Evolutionary conservation across 441 rosid species (phyloP).

Genomic region (California macrophylla): DNA sequence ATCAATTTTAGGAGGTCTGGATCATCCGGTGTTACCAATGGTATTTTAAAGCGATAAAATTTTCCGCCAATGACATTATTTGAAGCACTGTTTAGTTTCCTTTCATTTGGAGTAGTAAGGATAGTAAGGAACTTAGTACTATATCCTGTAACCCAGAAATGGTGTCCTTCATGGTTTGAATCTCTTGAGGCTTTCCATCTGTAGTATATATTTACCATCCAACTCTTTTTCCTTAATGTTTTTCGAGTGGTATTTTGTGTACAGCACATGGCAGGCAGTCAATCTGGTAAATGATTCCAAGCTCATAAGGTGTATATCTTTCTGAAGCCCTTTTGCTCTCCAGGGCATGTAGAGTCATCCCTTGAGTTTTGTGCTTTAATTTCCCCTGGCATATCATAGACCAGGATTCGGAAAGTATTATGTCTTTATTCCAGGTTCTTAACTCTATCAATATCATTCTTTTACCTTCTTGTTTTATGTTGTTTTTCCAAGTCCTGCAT

Average conservation of each 20-base stretch:
- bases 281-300: too few relatives aligned
- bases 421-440: background rate
- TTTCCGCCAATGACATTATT: background rate
- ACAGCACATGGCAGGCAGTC: background rate
- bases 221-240: background rate
- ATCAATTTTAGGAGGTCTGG: background rate
- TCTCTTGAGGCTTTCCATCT: background rate
- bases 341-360: background rate
- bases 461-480: background rate
- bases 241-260: background rate
- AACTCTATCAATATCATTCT: background rate
- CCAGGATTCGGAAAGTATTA: background rate
- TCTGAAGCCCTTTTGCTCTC: background rate
- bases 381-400: background rate
- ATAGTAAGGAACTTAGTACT: background rate
- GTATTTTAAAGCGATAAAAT: background rate
- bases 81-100: background rate
- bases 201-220: background rate
- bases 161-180: background rate
- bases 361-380: background rate
- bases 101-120: background rate
- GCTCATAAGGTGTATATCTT: too few relatives aligned
- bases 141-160: background rate
- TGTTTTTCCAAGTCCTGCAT: too few relatives aligned
- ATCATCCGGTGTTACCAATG: background rate